Percentiles rank a stretch among this genome's conserved stretches.
phyloP scores from a whole-genome alignment of 345 rosid genomes.

The Bruguiera parviflora region DNA sequence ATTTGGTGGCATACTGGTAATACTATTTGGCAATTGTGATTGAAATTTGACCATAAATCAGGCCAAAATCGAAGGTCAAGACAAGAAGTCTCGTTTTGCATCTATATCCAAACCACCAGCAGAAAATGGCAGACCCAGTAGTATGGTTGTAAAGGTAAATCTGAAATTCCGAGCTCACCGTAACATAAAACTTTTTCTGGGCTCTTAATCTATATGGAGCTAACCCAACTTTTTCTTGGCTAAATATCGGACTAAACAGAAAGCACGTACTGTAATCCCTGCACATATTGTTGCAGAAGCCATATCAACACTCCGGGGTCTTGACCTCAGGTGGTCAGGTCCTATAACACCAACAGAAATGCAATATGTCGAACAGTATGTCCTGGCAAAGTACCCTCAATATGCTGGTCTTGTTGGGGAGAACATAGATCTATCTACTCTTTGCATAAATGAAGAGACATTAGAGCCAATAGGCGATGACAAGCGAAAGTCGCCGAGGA shows the following conservation, averaged over 20 bases:
- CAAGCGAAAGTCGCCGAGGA: constrained; percentile 41
- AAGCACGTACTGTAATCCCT: constrained; percentile 55
- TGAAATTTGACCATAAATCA: constrained; percentile 8
- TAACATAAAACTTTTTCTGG: background rate
- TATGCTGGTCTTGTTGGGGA: constrained; percentile 58
- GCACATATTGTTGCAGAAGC: constrained; percentile 77
- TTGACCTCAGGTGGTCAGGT: constrained; percentile 67
- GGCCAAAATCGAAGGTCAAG: constrained; percentile 43
- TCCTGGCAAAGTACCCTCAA: constrained; percentile 63
- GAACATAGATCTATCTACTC: constrained; percentile 47
- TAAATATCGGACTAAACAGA: constrained; percentile 33
- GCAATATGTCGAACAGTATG: constrained; percentile 64
- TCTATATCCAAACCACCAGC: constrained; percentile 39
- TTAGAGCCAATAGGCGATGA: constrained; percentile 34
- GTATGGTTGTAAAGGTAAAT: constrained; percentile 64
- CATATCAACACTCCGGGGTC: constrained; percentile 62
- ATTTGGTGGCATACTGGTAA: too few relatives aligned
- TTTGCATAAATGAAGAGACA: constrained; percentile 49
- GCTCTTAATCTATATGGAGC: background rate
- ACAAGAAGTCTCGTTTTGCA: constrained; percentile 34
- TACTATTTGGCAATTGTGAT: constrained; percentile 5
- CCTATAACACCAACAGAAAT: constrained; percentile 69
- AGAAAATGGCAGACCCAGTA: constrained; percentile 53
- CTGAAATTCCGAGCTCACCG: background rate
- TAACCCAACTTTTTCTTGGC: background rate